A percentile compares a stretch with the other conserved stretches of the same genome.
These are phyloP conservation scores for Fusarium begoniae DNA, from an alignment of 2,329 filamentous ascomycete species.

Conservation along the genomic window DNA sequence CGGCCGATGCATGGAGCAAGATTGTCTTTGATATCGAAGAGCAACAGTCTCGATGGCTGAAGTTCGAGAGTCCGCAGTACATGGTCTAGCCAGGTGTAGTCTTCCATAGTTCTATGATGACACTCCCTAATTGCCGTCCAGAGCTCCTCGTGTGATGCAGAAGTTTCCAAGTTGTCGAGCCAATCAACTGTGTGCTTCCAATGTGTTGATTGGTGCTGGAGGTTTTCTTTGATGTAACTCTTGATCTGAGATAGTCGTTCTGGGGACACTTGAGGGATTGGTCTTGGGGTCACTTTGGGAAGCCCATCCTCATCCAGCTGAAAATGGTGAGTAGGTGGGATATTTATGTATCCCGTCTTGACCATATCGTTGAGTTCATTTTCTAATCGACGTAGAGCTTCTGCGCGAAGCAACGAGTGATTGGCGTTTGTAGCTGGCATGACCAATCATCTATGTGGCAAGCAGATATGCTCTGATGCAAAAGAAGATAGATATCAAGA, in stretches of 20 bases:
- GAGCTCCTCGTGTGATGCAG: not conserved
- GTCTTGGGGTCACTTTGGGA: not conserved
- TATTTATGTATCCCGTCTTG: not conserved
- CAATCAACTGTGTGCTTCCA: not conserved
- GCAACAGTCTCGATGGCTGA: not conserved
- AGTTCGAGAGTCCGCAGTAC: not conserved
- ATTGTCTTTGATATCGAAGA: not conserved
- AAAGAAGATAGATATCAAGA: not conserved
- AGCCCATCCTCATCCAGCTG: not conserved
- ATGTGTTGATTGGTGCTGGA: not conserved
- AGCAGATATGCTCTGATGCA: not conserved
- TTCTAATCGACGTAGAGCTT: not conserved
- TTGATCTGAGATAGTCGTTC: not conserved
- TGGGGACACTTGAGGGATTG: not conserved
- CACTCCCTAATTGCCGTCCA: not conserved
- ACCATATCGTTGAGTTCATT: not conserved
- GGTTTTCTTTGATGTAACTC: not conserved
- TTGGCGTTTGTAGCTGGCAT: not conserved
- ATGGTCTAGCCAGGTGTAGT: not conserved
- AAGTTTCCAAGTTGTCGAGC: not conserved
- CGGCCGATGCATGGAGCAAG: not conserved
- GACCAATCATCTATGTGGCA: not conserved
- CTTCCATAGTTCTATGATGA: not conserved
- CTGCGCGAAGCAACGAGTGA: not conserved
- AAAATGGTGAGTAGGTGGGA: not conserved